Base-by-base conservation (phyloP, 139 green algal species). In the Zygnema cylindricum region DNA sequence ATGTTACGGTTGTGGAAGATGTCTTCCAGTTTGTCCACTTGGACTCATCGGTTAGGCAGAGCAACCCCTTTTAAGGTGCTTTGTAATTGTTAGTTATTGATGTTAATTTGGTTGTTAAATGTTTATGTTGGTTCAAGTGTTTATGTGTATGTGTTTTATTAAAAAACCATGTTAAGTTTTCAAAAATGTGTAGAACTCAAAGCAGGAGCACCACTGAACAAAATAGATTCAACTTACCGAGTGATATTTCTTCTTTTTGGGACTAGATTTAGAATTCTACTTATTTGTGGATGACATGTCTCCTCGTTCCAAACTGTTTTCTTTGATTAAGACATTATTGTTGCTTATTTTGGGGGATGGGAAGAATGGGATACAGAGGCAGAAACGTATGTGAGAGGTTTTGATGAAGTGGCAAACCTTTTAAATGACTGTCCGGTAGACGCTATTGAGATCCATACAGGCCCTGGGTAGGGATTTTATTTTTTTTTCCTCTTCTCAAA, bases 371-470 rank as follows among this genome's bases (percentile, higher is more conserved):
- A 21, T 22, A 16, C 36, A 86, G 39, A 88, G n/a, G 83, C 83
- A 1, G 36, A 25, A 11, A 86, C 30, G 3, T 63, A 81, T 69
- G 69, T 88, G 69, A 63, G 83, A 16, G 2, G 23, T 35, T 3
- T 32, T 16, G 77, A 84, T 22, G 77, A 75, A 25, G 40, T 69
- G 21, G 36, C 35, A 21, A 32, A 32, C 1, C 81, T 92, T 1
- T 43, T 92, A 0, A 7, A 11, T 1, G 39, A 55, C 41, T 63
- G 25, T 0, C 23, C 33, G 1, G 86, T 92, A 22, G 88, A 92
- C n/a, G 88, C 88, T 32, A 71, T 92, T 1, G 88, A 92, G 30
- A 93, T 92, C 25, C 88, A 92, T 86, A 92, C 88, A n/a, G 73
- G 39, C n/a, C 39, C 39, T 25, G 71, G 88, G 88, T 87, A 33